Percentiles rank a stretch among this genome's conserved stretches.
Conservation (phyloP, 495 filamentous ascomycete genomes). For the Penicillium silybi region DNA sequence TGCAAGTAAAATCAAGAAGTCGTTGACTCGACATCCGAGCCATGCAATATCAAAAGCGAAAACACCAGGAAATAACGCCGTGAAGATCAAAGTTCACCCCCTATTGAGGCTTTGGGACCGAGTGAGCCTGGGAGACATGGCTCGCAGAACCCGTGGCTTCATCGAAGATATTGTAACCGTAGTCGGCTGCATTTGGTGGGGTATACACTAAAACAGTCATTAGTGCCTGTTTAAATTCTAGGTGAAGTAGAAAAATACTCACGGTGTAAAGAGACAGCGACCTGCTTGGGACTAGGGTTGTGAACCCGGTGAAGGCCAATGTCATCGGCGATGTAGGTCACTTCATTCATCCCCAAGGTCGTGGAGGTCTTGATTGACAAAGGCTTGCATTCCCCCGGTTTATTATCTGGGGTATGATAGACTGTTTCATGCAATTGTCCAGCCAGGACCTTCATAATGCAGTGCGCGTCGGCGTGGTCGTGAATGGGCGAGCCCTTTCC, state of each 20-base stretch:
- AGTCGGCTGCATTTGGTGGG: constrained; percentile 63
- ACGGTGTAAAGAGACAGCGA: constrained; percentile 81
- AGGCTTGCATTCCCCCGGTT: constrained; percentile 10
- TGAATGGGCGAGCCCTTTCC: constrained; percentile 77
- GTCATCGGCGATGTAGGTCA: constrained; percentile 76
- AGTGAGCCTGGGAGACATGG: constrained; percentile 29
- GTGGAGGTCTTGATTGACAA: constrained; percentile 25
- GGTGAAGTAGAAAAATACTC: constrained; percentile 39
- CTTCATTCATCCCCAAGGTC: constrained; percentile 48
- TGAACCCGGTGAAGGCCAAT: constrained; percentile 78
- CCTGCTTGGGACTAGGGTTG: constrained; percentile 62
- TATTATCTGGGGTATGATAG: constrained; percentile 60
- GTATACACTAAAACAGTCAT: constrained; percentile 19
- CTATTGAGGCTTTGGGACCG: constrained; percentile 1
- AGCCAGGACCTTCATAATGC: constrained; percentile 53
- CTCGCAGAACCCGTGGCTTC: constrained; percentile 56
- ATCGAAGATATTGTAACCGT: constrained; percentile 73
- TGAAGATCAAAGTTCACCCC: neutral
- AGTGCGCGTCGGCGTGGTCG: constrained; percentile 81
- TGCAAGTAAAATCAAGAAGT: neutral
- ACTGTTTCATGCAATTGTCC: constrained; percentile 69
- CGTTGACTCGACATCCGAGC: neutral
- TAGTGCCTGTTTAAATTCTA: neutral
- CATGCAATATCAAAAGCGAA: neutral
- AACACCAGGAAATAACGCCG: neutral